Conservation (phyloP, 805 yeast species). For the Allodekkera sacchari region DNA sequence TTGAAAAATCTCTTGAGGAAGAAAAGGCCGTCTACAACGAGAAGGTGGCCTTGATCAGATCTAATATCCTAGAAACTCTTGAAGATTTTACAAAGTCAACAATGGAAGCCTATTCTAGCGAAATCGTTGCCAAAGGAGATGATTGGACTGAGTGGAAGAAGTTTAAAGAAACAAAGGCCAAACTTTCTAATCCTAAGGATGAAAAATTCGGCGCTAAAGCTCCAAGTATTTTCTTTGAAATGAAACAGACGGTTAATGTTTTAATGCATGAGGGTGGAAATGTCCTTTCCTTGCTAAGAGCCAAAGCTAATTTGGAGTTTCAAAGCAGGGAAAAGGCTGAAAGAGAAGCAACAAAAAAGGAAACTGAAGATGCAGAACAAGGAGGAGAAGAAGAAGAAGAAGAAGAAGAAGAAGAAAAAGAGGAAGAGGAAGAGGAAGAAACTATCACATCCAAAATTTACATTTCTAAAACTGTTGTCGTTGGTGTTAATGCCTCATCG, state of each 20-base stretch:
- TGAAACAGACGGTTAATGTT: constrained; percentile 38
- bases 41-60: constrained; percentile 25
- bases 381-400: constrained; percentile 3
- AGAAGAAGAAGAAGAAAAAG: constrained; percentile 9
- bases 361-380: constrained; percentile 4
- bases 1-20: constrained; percentile 24
- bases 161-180: constrained; percentile 48
- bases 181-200: constrained; percentile 49
- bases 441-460: not conserved
- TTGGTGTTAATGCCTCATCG: no score
- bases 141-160: constrained; percentile 53
- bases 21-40: constrained; percentile 26
- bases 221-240: constrained; percentile 24
- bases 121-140: constrained; percentile 38
- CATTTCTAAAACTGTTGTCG: not conserved
- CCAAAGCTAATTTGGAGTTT: constrained; percentile 50
- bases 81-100: constrained; percentile 70
- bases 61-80: constrained; percentile 50
- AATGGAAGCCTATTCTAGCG: constrained; percentile 54
- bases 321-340: constrained; percentile 44
- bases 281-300: constrained; percentile 47
- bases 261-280: constrained; percentile 54
- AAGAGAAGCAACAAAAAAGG: constrained; percentile 12
- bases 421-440: constrained; percentile 2
- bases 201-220: constrained; percentile 31